Evolutionary conservation across 1,139 yeast genomes (phyloP), one percentile per base, ranked within the genome.

Genomic region (Hemisphaericaspora xylanilytica): DNA sequence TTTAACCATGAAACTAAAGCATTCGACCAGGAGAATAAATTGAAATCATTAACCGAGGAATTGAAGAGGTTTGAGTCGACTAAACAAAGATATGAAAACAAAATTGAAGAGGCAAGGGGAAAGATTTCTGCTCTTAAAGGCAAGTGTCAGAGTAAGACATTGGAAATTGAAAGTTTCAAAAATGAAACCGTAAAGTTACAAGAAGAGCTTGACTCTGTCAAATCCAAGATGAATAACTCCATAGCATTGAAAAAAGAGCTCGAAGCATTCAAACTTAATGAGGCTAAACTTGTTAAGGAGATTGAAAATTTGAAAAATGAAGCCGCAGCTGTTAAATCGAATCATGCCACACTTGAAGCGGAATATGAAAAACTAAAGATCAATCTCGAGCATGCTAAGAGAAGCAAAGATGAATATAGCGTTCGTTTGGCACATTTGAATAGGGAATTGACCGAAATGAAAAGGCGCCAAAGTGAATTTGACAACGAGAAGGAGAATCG

Each of bases 401-500:
- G 43, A 27, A 50, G 61, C 2, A 64, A 59, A 38, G 35, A 46
- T 2, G 63, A 63, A 21, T 63, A 62, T 43, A 47, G 64, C 0
- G 53, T 53, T 13, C 57, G 58, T 33, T 59, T 67, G 5, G 39
- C 55, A 21, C 48, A 48, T 2, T 52, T 68, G 35, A 59, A 53
- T 21, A 43, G 53, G 13, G 54, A 59, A 33, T 44, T 67, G 2
- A 46, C 43, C 4, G 49, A 50, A 5, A 47, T 67, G 7, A 58
- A 60, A 32, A 37, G 41, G 3, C 49, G 48, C 16, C 35, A 42
- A 10, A 47, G 41, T 28, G 48, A 48, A 4, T 46, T 39, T 27
- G 58, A 48, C 43, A 60, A 48, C 40, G 73, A 57, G 47, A 70
- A 59, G 52, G 75, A 68, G 53, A 73, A 58, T 48, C 61, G 56